Base-by-base conservation (phyloP, 345 rosid genomes). In the Ailanthus altissimus region DNA sequence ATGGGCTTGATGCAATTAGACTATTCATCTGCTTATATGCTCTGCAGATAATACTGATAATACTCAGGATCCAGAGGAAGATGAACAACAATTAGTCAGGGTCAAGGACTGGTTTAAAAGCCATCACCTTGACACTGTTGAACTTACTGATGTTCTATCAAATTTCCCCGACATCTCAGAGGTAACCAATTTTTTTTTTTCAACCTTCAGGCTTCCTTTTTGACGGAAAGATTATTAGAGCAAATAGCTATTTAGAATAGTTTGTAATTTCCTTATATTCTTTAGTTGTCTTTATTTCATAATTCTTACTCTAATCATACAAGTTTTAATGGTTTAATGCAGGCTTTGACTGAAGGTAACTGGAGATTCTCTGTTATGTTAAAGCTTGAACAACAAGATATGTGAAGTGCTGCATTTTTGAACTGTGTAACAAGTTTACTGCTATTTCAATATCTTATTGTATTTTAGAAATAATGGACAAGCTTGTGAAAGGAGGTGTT, bases 1-100 rank as follows among this genome's bases (percentile, higher is more conserved):
- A 32, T 53, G 67, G 8, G 42, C 32, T 51, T 54, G 66, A 32
- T 16, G 42, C n/a, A 7, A 56, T 26, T 59, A 38, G 1, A 76
- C n/a, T 10, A 53, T 70, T 69, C 40, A 43, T 71, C 66, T 82
- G n/a, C 25, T 69, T 58, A 6, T 49, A 64, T 80, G 45, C 72
- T 71, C 60, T 74, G 80, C 81, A 90, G 97, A 89, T 81, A 82
- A 83, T 80, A 93, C 99, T 77, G n/a, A n/a, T n/a, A n/a, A n/a
- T n/a, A n/a, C n/a, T n/a, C 95, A 92, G 85, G 98, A 96, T 81
- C 90, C 92, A 2, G 80, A 63, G 75, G 99, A 93, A 86, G 90
- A 90, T 82, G 98, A 91, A 81, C 90, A 87, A 43, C 94, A 96
- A 81, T 75, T 91, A 76, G 83, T 76, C 67, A 90, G 92, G 83